Percentiles rank a stretch among this genome's conserved stretches.
These are phyloP conservation scores for Xylaria grammica DNA, from an alignment of 495 filamentous ascomycete species.

Conservation along the genomic window DNA sequence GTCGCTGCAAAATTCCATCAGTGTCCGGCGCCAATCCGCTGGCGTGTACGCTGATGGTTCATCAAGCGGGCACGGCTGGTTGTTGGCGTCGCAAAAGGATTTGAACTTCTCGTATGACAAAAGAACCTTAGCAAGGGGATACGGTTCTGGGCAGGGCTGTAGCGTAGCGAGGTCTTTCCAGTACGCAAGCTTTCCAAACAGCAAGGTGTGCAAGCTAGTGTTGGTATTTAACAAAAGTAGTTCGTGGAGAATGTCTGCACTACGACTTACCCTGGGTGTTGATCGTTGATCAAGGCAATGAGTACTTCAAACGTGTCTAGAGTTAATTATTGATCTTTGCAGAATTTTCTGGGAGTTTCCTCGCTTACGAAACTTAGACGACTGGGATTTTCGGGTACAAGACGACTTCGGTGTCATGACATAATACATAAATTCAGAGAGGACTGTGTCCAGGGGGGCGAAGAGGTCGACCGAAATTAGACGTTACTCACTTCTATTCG, in stretches of 20 bases:
- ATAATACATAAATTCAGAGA: too few relatives aligned
- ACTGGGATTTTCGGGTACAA: not conserved
- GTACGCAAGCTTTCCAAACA: not conserved
- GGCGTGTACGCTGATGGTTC: too few relatives aligned
- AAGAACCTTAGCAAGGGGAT: not conserved
- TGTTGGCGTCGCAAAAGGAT: not conserved
- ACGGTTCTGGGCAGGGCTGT: not conserved
- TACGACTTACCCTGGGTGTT: conserved; percentile 4
- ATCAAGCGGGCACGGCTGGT: not conserved
- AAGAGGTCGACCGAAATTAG: too few relatives aligned
- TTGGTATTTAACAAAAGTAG: not conserved
- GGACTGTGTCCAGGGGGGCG: too few relatives aligned
- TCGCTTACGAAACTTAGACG: too few relatives aligned
- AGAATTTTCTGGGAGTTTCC: too few relatives aligned
- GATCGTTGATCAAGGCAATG: not conserved
- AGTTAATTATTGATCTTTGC: not conserved
- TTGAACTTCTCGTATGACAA: not conserved
- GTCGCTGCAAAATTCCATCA: too few relatives aligned
- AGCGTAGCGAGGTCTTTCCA: not conserved
- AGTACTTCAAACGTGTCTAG: not conserved
- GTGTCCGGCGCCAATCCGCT: too few relatives aligned
- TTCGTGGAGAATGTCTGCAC: not conserved
- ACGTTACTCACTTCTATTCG: conserved; percentile 4
- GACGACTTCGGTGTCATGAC: not conserved
- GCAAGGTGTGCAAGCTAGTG: conserved; percentile 8